Evolutionary conservation across 306 rosid species (phyloP).

Genomic region (Sesbania bispinosa): DNA sequence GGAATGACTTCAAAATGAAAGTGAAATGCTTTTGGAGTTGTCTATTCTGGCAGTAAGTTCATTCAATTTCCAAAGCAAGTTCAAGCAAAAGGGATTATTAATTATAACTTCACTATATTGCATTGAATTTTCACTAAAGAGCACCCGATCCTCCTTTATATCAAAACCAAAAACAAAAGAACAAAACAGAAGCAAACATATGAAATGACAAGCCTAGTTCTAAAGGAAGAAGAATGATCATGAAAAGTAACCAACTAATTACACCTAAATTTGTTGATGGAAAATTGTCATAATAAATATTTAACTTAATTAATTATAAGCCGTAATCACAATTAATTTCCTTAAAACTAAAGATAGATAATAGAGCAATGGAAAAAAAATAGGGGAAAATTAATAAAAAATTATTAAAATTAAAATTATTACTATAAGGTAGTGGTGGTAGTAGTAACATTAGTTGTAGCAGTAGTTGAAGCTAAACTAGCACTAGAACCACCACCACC

Average conservation of each 20-base stretch:
- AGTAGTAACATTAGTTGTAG: slow-evolving; percentile 35
- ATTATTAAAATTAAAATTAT: slow-evolving; percentile 23
- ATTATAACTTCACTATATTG: not conserved
- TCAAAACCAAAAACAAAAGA: not conserved
- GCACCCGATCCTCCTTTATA: not conserved
- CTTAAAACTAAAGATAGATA: slow-evolving; percentile 26
- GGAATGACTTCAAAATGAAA: not conserved
- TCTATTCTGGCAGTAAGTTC: not conserved
- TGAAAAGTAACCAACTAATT: not conserved
- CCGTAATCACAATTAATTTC: slow-evolving; percentile 58
- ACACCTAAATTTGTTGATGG: slow-evolving; percentile 14
- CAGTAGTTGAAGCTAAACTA: slow-evolving; percentile 28
- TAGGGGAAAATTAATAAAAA: slow-evolving; percentile 13
- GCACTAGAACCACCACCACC: slow-evolving; percentile 4
- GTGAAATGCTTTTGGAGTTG: slow-evolving; percentile 13
- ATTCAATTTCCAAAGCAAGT: slow-evolving; percentile 10
- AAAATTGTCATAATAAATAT: slow-evolving; percentile 36
- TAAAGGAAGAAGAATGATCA: not conserved
- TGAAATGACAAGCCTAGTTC: slow-evolving; percentile 2
- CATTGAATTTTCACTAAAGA: slow-evolving; percentile 3
- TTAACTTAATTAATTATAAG: slow-evolving; percentile 24
- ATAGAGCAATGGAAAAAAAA: not conserved
- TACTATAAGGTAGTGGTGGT: slow-evolving; percentile 50
- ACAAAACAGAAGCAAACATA: not conserved
- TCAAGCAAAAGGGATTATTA: not conserved